Percentiles rank a stretch among this genome's conserved stretches.
phyloP scores from a whole-genome alignment of 345 rosid species.

The Noccaea bulbosa region DNA sequence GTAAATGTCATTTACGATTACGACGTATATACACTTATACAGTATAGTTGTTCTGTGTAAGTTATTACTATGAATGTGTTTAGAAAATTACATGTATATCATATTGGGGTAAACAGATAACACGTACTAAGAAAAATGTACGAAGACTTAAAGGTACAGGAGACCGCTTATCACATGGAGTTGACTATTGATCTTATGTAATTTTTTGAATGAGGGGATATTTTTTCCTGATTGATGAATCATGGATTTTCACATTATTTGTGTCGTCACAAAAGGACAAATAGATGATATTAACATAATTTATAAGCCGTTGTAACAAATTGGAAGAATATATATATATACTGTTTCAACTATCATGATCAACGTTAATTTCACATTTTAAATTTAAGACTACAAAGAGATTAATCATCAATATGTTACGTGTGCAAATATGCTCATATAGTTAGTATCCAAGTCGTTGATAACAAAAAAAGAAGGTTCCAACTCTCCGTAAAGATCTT shows the following conservation, averaged over 20 bases:
- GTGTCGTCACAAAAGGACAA: constrained; percentile 5
- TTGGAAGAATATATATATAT: not conserved
- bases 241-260: not conserved
- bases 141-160: not conserved
- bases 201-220: not conserved
- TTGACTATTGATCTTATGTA: constrained; percentile 15
- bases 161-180: constrained; percentile 26
- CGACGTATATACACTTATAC: not conserved
- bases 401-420: not conserved
- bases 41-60: not conserved
- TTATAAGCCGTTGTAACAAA: not conserved
- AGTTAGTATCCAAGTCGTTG: not conserved
- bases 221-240: not conserved
- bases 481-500: not conserved
- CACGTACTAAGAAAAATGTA: not conserved
- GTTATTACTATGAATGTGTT: constrained; percentile 2
- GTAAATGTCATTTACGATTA: not conserved
- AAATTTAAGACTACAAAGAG: not conserved
- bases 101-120: not conserved
- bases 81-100: not conserved
- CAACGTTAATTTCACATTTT: not conserved
- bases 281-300: not conserved
- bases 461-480: not conserved
- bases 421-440: not conserved
- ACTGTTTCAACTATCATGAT: not conserved